Conservation (phyloP, 139 green algal genomes). For the Diplosphaera chodatii region DNA sequence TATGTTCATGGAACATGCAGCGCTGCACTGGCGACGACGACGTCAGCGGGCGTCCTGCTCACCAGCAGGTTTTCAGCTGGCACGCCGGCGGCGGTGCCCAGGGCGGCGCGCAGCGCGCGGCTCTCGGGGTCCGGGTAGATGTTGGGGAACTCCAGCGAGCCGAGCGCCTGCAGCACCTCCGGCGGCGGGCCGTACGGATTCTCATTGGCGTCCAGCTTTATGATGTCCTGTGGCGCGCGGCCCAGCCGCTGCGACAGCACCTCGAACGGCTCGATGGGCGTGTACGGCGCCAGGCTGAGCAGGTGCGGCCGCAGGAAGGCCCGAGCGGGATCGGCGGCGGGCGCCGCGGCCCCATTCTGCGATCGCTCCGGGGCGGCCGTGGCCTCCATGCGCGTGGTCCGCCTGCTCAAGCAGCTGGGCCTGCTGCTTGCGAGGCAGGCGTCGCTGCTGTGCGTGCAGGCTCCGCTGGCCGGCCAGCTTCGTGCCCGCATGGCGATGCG, state of each 20-base stretch:
- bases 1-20: too few relatives aligned
- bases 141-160: slow-evolving; percentile 82
- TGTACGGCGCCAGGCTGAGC: slow-evolving; percentile 87
- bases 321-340: background rate
- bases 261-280: slow-evolving; percentile 97
- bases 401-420: too few relatives aligned
- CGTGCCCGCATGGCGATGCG: background rate
- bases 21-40: too few relatives aligned
- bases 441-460: background rate
- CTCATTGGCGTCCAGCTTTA: slow-evolving; percentile 99
- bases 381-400: background rate
- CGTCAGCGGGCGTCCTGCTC: slow-evolving; percentile 10
- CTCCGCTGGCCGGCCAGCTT: background rate
- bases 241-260: slow-evolving; percentile 76
- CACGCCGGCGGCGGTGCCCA: slow-evolving; percentile 68
- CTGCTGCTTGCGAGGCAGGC: background rate
- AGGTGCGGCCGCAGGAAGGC: slow-evolving; percentile 87
- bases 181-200: slow-evolving; percentile 98
- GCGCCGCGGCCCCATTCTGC: background rate
- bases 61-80: slow-evolving; percentile 88
- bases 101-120: slow-evolving; percentile 60
- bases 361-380: background rate
- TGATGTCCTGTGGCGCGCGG: slow-evolving; percentile 77
- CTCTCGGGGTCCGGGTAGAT: slow-evolving; percentile 98
- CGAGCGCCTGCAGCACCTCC: slow-evolving; percentile 87